These are phyloP conservation scores for Petunia axillaris DNA, from an alignment of 257 asterid species.

Conservation along the genomic window DNA sequence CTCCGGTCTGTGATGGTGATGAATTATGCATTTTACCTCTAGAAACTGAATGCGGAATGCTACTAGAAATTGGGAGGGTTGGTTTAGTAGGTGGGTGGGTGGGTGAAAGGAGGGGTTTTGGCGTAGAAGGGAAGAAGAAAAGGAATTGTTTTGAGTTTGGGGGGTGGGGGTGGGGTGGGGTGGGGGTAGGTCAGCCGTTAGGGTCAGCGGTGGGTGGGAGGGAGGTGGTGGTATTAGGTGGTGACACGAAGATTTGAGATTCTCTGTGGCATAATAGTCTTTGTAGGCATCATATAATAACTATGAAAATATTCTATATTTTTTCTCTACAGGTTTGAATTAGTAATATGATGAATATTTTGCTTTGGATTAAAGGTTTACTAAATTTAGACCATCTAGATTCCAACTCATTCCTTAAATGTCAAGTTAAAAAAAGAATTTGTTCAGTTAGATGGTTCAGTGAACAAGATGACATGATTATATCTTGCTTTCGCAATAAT, in stretches of 20 bases:
- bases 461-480: too few relatives aligned
- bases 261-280: background rate
- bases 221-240: constrained; percentile 57
- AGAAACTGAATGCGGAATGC: constrained; percentile 27
- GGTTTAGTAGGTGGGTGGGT: background rate
- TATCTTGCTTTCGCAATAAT: too few relatives aligned
- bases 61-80: constrained; percentile 32
- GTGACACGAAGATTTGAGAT: constrained; percentile 46
- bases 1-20: constrained; percentile 23
- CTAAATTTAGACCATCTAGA: background rate
- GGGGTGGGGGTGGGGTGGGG: constrained; percentile 16
- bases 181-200: constrained; percentile 37
- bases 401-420: constrained; percentile 6
- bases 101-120: background rate
- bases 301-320: too few relatives aligned
- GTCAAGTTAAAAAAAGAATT: background rate
- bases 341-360: background rate
- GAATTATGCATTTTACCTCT: constrained; percentile 32
- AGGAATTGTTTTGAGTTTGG: constrained; percentile 13
- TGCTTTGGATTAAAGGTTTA: background rate
- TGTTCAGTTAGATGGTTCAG: too few relatives aligned
- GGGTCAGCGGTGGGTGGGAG: constrained; percentile 35
- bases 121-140: constrained; percentile 25
- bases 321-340: too few relatives aligned
- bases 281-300: background rate